phyloP scores from a whole-genome alignment of 441 rosid species.

The Brassica balearica region DNA sequence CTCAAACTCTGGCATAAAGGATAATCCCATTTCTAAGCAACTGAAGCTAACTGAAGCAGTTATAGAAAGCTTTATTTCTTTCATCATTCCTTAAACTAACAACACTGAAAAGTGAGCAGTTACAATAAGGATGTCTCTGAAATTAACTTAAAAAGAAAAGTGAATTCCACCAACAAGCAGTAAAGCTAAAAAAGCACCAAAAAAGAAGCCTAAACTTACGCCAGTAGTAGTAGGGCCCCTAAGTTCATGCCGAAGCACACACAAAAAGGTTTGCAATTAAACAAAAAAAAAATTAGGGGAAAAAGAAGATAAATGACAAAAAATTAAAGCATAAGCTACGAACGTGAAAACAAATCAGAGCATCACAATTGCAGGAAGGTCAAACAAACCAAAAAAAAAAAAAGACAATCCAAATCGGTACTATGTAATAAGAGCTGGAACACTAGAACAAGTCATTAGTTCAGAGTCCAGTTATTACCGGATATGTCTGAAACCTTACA shows the following conservation, averaged over 20 bases:
- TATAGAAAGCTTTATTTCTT: conserved; percentile 5
- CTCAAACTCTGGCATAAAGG: background rate
- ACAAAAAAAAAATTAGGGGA: conserved; percentile 28
- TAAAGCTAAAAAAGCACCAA: conserved; percentile 40
- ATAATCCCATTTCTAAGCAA: background rate
- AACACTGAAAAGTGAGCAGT: conserved; percentile 30
- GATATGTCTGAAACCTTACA: conserved; percentile 43
- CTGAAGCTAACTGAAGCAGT: background rate
- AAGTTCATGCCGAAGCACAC: conserved; percentile 36
- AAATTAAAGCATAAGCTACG: conserved; percentile 11
- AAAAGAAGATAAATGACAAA: conserved; percentile 13
- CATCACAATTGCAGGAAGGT: conserved; percentile 17
- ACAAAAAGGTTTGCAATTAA: conserved; percentile 28
- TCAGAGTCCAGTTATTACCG: conserved; percentile 22
- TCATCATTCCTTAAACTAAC: conserved; percentile 1
- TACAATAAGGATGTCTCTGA: conserved; percentile 36
- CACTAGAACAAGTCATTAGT: conserved; percentile 2
- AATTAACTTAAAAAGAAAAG: conserved; percentile 28
- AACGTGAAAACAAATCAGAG: conserved; percentile 14
- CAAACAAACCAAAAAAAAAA: background rate
- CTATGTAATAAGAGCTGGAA: conserved; percentile 19
- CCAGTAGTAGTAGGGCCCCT: conserved; percentile 33
- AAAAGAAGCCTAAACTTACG: conserved; percentile 39
- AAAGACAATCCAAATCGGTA: conserved; percentile 24
- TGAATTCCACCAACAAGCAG: conserved; percentile 32